Percentiles rank a stretch among this genome's conserved stretches.
phyloP scores from a whole-genome alignment of 441 rosid species.

The Gossypium laxum region DNA sequence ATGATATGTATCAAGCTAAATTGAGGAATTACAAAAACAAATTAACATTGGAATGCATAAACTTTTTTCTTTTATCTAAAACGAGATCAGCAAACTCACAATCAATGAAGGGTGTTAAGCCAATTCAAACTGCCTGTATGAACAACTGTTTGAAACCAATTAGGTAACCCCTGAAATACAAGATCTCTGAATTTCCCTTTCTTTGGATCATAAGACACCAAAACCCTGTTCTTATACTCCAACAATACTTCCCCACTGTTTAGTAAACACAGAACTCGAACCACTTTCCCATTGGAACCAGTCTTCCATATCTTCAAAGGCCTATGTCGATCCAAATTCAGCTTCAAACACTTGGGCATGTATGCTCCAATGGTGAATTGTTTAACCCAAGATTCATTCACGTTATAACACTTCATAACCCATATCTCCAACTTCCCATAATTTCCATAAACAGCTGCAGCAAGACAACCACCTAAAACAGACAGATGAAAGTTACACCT shows the following conservation, averaged over 20 bases:
- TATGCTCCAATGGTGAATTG: slow-evolving; percentile 53
- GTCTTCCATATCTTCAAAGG: slow-evolving; percentile 42
- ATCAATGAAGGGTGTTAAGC: slow-evolving; percentile 34
- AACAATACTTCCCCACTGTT: slow-evolving; percentile 55
- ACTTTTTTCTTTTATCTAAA: no score
- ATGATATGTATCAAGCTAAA: neutral
- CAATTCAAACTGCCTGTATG: slow-evolving; percentile 61
- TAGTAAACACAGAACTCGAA: slow-evolving; percentile 42
- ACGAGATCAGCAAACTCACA: slow-evolving; percentile 13
- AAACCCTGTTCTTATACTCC: slow-evolving; percentile 55
- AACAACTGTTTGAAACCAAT: slow-evolving; percentile 60
- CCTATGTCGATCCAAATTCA: slow-evolving; percentile 28
- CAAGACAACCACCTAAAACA: slow-evolving; percentile 48
- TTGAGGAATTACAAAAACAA: slow-evolving; percentile 13
- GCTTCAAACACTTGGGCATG: slow-evolving; percentile 59
- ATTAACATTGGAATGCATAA: neutral
- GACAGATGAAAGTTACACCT: slow-evolving; percentile 48
- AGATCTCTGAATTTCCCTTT: slow-evolving; percentile 48
- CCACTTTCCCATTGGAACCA: slow-evolving; percentile 31
- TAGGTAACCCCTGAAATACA: slow-evolving; percentile 47
- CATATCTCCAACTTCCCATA: slow-evolving; percentile 68
- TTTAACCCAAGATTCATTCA: slow-evolving; percentile 60
- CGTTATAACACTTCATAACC: slow-evolving; percentile 63
- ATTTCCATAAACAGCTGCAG: slow-evolving; percentile 53
- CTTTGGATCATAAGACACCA: slow-evolving; percentile 52